Conservation (phyloP, 495 filamentous ascomycete genomes). For the Aspergillus panamensis region DNA sequence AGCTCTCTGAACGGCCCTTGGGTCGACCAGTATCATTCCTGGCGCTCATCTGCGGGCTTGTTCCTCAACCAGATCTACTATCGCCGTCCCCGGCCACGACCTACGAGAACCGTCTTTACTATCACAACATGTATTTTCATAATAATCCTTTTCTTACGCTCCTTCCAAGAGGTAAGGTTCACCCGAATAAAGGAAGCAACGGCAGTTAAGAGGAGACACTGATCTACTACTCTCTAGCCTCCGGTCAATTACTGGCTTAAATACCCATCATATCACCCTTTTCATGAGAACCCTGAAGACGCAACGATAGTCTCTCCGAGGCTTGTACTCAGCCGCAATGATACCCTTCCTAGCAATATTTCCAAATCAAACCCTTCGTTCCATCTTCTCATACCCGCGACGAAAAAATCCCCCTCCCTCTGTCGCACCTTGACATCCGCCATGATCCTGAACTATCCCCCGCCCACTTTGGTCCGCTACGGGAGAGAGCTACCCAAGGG, state of each 20-base stretch:
- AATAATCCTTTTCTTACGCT: constrained; percentile 22
- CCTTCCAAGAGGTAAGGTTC: constrained; percentile 20
- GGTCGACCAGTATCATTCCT: constrained; percentile 28
- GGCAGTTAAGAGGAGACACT: neutral
- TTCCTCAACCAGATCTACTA: constrained; percentile 28
- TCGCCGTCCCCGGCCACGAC: constrained; percentile 33
- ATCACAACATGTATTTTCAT: constrained; percentile 29
- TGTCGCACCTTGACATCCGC: constrained; percentile 60
- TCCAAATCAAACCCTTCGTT: constrained; percentile 52
- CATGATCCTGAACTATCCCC: constrained; percentile 59
- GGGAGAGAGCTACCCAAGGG: constrained; percentile 31
- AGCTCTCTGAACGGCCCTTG: constrained; percentile 27
- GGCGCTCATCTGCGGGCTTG: constrained; percentile 26
- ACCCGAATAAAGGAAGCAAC: no score
- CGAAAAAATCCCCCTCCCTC: constrained; percentile 46
- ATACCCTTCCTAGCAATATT: constrained; percentile 33
- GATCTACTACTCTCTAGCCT: constrained; percentile 17
- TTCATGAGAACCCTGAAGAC: constrained; percentile 36
- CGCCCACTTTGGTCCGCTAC: constrained; percentile 54
- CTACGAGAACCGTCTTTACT: constrained; percentile 25
- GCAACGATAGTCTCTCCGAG: constrained; percentile 29
- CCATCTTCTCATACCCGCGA: constrained; percentile 58
- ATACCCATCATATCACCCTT: constrained; percentile 37
- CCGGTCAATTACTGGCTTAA: constrained; percentile 33
- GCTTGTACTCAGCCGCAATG: constrained; percentile 22